Conservation (phyloP, 164 flowering plant genomes). For the Nymphaea thermarum region DNA sequence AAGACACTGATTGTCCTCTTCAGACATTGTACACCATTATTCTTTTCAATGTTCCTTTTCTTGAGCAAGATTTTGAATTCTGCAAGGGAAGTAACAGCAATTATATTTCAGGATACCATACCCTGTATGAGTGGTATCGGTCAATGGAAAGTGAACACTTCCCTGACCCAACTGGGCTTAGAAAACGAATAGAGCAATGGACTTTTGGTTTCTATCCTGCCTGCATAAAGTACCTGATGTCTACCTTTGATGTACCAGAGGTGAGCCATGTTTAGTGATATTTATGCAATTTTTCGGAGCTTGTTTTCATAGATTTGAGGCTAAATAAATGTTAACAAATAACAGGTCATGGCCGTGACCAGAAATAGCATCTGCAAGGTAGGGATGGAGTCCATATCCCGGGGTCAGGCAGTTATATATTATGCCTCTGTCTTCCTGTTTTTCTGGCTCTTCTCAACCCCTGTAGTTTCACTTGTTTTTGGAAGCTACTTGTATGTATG, state of each 20-base stretch:
- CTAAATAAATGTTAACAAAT: conserved; percentile 1
- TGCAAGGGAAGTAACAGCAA: neutral
- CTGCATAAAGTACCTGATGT: conserved; percentile 97
- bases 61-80: too few relatives aligned
- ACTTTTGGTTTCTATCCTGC: conserved; percentile 99
- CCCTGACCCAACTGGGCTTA: conserved; percentile 98
- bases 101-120: conserved; percentile 70
- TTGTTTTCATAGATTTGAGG: neutral
- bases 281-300: too few relatives aligned
- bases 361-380: conserved; percentile 78
- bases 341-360: conserved; percentile 98
- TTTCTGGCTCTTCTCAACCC: conserved; percentile 97
- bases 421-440: conserved; percentile 90
- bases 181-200: conserved; percentile 92
- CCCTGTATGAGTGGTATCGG: conserved; percentile 91
- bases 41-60: too few relatives aligned
- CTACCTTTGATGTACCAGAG: conserved; percentile 99
- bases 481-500: conserved; percentile 95
- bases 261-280: conserved; percentile 17
- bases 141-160: conserved; percentile 83
- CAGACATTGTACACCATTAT: too few relatives aligned
- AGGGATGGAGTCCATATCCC: conserved; percentile 70
- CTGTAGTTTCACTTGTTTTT: conserved; percentile 85
- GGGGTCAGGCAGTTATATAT: conserved; percentile 70
- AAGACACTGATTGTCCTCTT: too few relatives aligned